Conservation (phyloP, 352 stramenopile genomes). For the Globisporangium cystogenes region DNA sequence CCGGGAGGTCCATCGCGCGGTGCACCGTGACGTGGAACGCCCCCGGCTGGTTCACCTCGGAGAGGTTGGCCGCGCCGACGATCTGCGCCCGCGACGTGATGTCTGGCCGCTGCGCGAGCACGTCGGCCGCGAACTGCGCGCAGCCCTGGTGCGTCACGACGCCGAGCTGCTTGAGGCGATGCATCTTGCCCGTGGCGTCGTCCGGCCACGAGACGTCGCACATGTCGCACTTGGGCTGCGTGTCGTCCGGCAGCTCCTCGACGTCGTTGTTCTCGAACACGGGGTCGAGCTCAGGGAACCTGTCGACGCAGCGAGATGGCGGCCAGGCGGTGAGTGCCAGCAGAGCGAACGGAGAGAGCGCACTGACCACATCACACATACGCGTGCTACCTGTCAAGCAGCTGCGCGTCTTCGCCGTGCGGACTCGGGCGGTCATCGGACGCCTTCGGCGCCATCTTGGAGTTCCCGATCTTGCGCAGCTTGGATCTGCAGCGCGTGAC, state of each 20-base stretch:
- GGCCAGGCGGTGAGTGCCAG: too few relatives aligned
- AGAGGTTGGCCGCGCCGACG: constrained; percentile 33
- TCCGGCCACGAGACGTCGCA: constrained; percentile 83
- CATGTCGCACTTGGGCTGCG: constrained; percentile 53
- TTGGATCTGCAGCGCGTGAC: constrained; percentile 30
- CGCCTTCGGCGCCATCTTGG: constrained; percentile 65
- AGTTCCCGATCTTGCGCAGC: constrained; percentile 56
- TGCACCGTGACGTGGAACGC: constrained; percentile 75
- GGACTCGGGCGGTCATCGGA: constrained; percentile 53
- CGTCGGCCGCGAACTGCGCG: constrained; percentile 67
- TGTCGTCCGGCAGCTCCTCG: constrained; percentile 31
- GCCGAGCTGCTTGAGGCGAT: constrained; percentile 33
- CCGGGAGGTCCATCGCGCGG: constrained; percentile 65
- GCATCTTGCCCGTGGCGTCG: constrained; percentile 49
- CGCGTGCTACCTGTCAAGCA: constrained; percentile 28
- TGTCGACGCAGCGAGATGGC: background rate
- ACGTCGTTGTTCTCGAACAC: constrained; percentile 66
- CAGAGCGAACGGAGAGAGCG: background rate
- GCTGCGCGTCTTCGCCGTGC: constrained; percentile 33
- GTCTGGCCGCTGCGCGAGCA: constrained; percentile 49
- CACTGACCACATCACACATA: background rate
- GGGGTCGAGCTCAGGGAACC: constrained; percentile 56
- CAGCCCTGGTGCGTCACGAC: constrained; percentile 72
- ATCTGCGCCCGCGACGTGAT: constrained; percentile 54
- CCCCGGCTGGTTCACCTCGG: constrained; percentile 57